phyloP scores from a whole-genome alignment of 1,284 basidiomycete genomes.

The Microbotryum scabiosae region DNA sequence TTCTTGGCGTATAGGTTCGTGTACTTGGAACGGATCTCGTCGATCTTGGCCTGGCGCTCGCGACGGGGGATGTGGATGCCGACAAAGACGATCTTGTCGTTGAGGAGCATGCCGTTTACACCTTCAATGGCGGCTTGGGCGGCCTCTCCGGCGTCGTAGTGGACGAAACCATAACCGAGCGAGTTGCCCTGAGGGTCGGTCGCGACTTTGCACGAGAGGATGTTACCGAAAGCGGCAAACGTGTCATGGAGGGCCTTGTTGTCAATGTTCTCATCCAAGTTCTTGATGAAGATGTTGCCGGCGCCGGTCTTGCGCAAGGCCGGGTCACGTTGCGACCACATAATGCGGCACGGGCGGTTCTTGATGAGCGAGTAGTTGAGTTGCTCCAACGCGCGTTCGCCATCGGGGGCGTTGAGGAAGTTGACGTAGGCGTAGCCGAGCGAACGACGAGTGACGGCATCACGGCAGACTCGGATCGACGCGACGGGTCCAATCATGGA shows the following conservation, averaged over 20 bases:
- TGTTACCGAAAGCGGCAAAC: conserved; percentile 97
- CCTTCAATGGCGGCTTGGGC: conserved; percentile 95
- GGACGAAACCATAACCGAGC: conserved; percentile 96
- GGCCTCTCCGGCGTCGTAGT: conserved; percentile 96
- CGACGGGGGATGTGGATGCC: conserved; percentile 92
- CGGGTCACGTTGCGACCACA: conserved; percentile 99
- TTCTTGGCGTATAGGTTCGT: conserved; percentile 99
- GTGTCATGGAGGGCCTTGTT: conserved; percentile 99
- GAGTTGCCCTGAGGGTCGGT: conserved; percentile 80
- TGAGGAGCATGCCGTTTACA: conserved; percentile 98
- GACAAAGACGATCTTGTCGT: conserved; percentile 99
- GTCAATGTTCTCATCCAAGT: conserved; percentile 94
- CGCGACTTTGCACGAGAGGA: conserved; percentile 98
- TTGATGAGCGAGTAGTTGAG: conserved; percentile 99
- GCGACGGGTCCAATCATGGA: conserved; percentile 99
- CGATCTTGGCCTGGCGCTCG: conserved; percentile 95
- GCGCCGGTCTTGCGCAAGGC: conserved; percentile 98
- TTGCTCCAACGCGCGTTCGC: conserved; percentile 98
- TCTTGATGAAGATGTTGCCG: conserved; percentile 99
- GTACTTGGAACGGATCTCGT: conserved; percentile 93
- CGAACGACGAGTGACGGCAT: conserved; percentile 98
- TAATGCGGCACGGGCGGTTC: conserved; percentile 97
- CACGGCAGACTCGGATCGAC: conserved; percentile 98
- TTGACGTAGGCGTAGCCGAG: conserved; percentile 99
- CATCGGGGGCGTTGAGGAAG: conserved; percentile 92